phyloP scores from a whole-genome alignment of 1,284 basidiomycete genomes.

The Ceratobasidium sp. region DNA sequence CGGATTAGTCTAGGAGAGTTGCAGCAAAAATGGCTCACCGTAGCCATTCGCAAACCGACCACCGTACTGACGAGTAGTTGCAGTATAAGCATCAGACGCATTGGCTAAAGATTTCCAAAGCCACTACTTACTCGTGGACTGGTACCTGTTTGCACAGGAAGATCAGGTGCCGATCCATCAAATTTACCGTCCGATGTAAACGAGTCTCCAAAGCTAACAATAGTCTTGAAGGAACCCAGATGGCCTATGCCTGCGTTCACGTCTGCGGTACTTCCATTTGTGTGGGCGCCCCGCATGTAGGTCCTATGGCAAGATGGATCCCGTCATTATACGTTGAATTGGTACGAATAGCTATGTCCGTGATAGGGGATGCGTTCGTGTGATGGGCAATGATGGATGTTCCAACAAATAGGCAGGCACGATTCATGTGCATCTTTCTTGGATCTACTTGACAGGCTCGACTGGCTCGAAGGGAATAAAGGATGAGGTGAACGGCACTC shows the following conservation, averaged over 20 bases:
- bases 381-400: neutral
- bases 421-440: neutral
- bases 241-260: constrained; percentile 27
- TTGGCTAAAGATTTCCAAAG: neutral
- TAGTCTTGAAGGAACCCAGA: constrained; percentile 9
- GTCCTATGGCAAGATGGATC: constrained; percentile 24
- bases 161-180: constrained; percentile 29
- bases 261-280: constrained; percentile 19
- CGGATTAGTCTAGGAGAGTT: neutral
- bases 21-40: neutral
- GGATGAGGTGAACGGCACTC: too few relatives aligned
- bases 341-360: neutral
- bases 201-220: constrained; percentile 36
- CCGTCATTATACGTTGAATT: constrained; percentile 19
- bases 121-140: constrained; percentile 5
- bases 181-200: constrained; percentile 31
- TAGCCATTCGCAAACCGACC: constrained; percentile 33
- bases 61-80: constrained; percentile 7
- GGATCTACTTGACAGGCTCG: neutral
- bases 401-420: neutral
- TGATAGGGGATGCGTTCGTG: neutral
- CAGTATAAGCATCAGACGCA: neutral
- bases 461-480: too few relatives aligned
- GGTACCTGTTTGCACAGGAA: constrained; percentile 28
- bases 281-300: constrained; percentile 11